Percentiles rank a stretch among this genome's conserved stretches.
Evolutionary conservation across 495 filamentous ascomycete species (phyloP).

Genomic region (Delitschia confertaspora): DNA sequence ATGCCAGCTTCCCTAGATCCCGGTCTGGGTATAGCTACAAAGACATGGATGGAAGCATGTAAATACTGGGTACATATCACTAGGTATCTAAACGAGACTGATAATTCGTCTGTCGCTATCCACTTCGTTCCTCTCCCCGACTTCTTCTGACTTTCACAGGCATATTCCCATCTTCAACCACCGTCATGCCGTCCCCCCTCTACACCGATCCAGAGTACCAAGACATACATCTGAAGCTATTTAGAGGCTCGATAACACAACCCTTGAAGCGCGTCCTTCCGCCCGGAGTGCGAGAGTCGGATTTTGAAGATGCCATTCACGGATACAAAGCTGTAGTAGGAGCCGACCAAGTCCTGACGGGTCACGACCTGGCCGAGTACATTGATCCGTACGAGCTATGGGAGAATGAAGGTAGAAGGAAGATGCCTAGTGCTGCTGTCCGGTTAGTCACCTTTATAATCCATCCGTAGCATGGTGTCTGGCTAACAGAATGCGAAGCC

Average conservation of each 20-base stretch:
- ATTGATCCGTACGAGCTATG: slow-evolving; percentile 41
- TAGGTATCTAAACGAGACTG: no score
- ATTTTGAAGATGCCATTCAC: slow-evolving; percentile 30
- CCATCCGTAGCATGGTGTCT: no score
- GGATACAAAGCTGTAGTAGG: slow-evolving; percentile 32
- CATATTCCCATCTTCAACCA: no score
- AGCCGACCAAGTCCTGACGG: slow-evolving; percentile 34
- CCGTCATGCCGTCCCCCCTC: slow-evolving; percentile 2
- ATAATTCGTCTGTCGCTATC: no score
- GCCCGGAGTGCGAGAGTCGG: slow-evolving; percentile 35
- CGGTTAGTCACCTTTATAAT: slow-evolving; percentile 21
- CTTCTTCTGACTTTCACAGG: no score
- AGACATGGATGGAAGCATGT: no score
- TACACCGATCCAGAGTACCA: slow-evolving; percentile 24
- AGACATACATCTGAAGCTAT: slow-evolving; percentile 21
- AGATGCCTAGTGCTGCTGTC: slow-evolving; percentile 39
- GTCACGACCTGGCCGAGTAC: slow-evolving; percentile 36
- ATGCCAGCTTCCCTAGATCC: no score
- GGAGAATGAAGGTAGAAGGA: slow-evolving; percentile 32
- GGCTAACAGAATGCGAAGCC: no score
- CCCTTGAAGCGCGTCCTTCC: slow-evolving; percentile 32
- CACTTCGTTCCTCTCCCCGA: no score
- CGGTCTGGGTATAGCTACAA: no score
- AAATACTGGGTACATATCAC: no score
- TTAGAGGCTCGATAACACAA: slow-evolving; percentile 12